These are phyloP conservation scores for Thalassiosira exigua DNA, from an alignment of 352 stramenopile species.

Conservation along the genomic window DNA sequence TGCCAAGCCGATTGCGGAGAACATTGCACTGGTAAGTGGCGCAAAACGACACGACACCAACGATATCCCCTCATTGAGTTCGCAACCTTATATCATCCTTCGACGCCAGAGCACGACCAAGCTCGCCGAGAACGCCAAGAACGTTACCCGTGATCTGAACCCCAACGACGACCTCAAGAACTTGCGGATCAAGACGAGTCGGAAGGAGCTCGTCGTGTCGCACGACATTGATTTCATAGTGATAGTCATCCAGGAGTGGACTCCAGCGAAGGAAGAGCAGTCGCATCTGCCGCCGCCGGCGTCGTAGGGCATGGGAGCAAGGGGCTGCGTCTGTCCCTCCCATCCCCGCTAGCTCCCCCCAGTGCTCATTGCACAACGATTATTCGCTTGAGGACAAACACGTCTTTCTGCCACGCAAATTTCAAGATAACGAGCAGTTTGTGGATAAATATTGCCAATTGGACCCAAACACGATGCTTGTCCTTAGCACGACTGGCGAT, in stretches of 20 bases:
- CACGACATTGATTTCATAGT: conserved; percentile 93
- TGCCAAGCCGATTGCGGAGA: conserved; percentile 90
- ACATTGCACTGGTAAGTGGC: conserved; percentile 84
- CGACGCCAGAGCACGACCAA: conserved; percentile 88
- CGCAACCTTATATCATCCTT: neutral
- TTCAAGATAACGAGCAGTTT: no score
- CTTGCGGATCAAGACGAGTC: conserved; percentile 91
- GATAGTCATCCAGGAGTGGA: conserved; percentile 94
- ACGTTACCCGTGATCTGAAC: conserved; percentile 93
- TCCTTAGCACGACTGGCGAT: no score
- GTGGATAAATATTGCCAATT: no score
- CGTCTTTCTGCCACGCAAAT: no score
- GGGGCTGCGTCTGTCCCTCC: no score
- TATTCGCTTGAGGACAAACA: no score
- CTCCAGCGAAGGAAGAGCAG: conserved; percentile 1
- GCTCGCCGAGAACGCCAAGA: conserved; percentile 89
- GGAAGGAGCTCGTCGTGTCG: conserved; percentile 92
- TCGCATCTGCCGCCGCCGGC: no score
- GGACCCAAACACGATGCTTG: no score
- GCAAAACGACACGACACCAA: neutral
- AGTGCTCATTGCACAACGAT: no score
- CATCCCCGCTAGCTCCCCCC: no score
- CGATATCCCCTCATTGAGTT: neutral
- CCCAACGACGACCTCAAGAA: conserved; percentile 94
- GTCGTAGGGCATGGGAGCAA: no score